Base-by-base conservation (phyloP, 2,329 filamentous ascomycete species). In the Beauveria rudraprayagi region DNA sequence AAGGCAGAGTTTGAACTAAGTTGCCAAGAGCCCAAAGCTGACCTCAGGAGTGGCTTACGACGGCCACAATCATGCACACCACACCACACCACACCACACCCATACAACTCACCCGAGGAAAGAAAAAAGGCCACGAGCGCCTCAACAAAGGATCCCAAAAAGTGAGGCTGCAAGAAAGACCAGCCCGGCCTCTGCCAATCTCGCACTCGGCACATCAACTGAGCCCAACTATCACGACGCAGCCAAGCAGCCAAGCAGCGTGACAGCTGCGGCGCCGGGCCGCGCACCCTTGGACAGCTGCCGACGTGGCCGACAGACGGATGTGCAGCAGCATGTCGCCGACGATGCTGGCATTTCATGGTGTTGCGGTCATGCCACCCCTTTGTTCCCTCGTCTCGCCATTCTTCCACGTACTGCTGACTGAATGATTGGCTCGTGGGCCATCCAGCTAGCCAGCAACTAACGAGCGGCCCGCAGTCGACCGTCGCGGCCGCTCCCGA, bases 401-500 rank as follows among this genome's bases (percentile, higher is more conserved):
- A 57, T 57, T 28, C 44, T 52, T 44, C 56, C 56, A 51, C 47
- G 34, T 43, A 41, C 44, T 14, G 34, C 11, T 37, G 14, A 17
- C 17, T 6, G 47, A 4, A 51, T 59, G 56, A 59, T 60, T 60
- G 57, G 57, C 41, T 26, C 28, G 24, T 10, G 16, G 14, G 10
- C 8, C 19, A 37, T n/a, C 19, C 50, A 40, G 48, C 48, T 60
- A 60, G 50, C 48, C 41, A 60, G 48, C 26, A 60, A 22, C 60
- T 61, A 56, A 46, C 11, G 50, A 51, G 60, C 60, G 60, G 60
- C 60, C 60, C 60, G 60, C 60, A 26, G 46, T 30, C 46, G 46
- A 56, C 60, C 50, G 34, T 28, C 60, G 60, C 60, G 60, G 60
- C 44, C 34, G 34, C 60, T 61, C 60, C 60, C 60, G 60, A 52